Percentiles rank a stretch among this genome's conserved stretches.
These are phyloP conservation scores for Ophiosphaerella herpotricha DNA, from an alignment of 2,329 filamentous ascomycete species.

Conservation along the genomic window DNA sequence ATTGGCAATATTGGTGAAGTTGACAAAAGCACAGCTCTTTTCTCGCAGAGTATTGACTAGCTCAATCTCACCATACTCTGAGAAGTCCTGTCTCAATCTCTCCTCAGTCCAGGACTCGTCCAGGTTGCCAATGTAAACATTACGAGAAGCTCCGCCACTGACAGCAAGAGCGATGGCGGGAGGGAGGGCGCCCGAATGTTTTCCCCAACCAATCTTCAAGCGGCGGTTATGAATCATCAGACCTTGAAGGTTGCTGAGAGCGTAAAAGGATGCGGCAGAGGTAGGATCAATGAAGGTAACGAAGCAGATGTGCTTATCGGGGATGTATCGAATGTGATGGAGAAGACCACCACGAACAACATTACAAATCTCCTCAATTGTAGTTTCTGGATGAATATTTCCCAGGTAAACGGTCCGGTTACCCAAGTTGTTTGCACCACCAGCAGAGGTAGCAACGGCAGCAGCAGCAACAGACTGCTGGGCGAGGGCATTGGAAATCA, in stretches of 20 bases:
- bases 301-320: conserved; percentile 99
- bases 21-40: conserved; percentile 99
- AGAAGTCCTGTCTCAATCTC: conserved; percentile 91
- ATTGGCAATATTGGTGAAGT: conserved; percentile 99
- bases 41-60: conserved; percentile 94
- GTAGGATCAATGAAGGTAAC: conserved; percentile 99
- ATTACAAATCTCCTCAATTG: conserved; percentile 99
- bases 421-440: conserved; percentile 94
- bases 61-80: conserved; percentile 97
- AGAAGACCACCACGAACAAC: conserved; percentile 93
- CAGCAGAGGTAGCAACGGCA: conserved; percentile 93
- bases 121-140: conserved; percentile 96
- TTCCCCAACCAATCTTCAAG: conserved; percentile 98
- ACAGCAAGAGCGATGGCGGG: conserved; percentile 95
- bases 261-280: conserved; percentile 96
- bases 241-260: conserved; percentile 93
- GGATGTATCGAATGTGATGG: conserved; percentile 98
- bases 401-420: conserved; percentile 98
- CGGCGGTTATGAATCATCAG: conserved; percentile 99
- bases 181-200: conserved; percentile 94
- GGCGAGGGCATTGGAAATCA: conserved; percentile 94
- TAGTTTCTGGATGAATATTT: conserved; percentile 98
- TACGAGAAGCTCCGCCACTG: conserved; percentile 94
- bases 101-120: conserved; percentile 98
- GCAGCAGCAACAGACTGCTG: conserved; percentile 97